Base-by-base conservation (phyloP, 169 alveolate genomes). In the Eimeria nieschulzi region DNA sequence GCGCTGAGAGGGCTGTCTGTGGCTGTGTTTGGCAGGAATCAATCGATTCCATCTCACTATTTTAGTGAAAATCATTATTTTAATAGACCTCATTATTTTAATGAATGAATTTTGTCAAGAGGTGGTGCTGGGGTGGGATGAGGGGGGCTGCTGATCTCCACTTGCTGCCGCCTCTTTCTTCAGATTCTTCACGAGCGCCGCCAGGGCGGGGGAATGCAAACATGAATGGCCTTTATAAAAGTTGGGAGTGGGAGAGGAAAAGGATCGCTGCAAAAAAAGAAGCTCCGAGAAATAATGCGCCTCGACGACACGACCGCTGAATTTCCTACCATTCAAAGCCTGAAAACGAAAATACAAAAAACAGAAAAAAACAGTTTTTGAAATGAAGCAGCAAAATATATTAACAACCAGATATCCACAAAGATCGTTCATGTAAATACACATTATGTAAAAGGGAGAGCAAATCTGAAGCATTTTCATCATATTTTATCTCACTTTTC, bases 241-340 rank as follows among this genome's bases (percentile, higher is more conserved):
- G 90, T 95, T 95, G 5, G 97, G 97, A 66, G 80, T 76, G 25
- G 97, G 97, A 64, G 94, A 85, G 9, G 94, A 88, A 63, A 95
- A 95, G 8, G 66, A 83, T 25, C 95, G 92, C 8, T 92, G 80
- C 19, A 87, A 84, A 72, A 92, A 95, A 13, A 75, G 68, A 51
- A 94, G 51, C 66, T 95, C 97, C n/a, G 96, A 94, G 92, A 94
- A 95, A 55, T 92, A 95, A 71, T 95, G 96, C 21, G 97, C 97
- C 87, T 95, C 95, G 56, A 95, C 97, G 13, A 91, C 91, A 17
- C 96, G 88, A 55, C 93, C 94, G 9, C 94, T 95, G 79, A 95
- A 95, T 75, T 95, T 95, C 17, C 97, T 53, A n/a, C 97, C 97
- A 76, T 91, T 95, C 56, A 95, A 87, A 0, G 95, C 95, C 95